Base-by-base conservation (phyloP, 768 basidiomycete species). In the Pisolithus tinctorius region DNA sequence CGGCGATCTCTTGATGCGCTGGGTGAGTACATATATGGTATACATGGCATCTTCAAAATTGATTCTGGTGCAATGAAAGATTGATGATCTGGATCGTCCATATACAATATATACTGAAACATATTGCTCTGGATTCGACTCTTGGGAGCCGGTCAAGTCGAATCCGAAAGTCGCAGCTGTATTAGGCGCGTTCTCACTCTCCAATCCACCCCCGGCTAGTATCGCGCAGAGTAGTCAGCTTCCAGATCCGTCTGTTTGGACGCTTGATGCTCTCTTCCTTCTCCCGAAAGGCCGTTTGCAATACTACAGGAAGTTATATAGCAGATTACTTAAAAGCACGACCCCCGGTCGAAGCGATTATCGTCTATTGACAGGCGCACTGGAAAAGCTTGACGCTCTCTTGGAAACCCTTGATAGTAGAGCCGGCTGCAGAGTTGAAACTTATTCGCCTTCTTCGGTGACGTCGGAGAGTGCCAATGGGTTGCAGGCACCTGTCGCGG, bases 1-100 rank as follows among this genome's bases (percentile, higher is more conserved):
- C 27, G 94, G 96, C 38, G 95, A 98, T 67, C 74, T 99, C 38
- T 75, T 99, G 49, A 96, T 97, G 88, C 84, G 88, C 71, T 98
- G 95, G 96, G 95, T 95, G 58, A 54, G 88, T 71, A 44, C 42
- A 45, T 50, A 25, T 23, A 38, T 48, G 43, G 25, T 53, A 27
- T 42, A 37, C 39, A 41, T 50, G 39, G 46, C 45, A 34, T 49
- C 27, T 37, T 26, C 55, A 49, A 54, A 49, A 52, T 52, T 36
- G 47, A 39, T 45, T 31, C 66, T 67, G 45, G 63, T 44, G 41
- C 9, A 13, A 26, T 43, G 8, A 10, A 53, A 97, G 94, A 92
- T 98, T 57, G 88, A 93, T 56, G 94, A 99, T 62, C 73, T 99
- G 30, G 86, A 89, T 49, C 77, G 74, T 9, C 90, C 96, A 3